Evolutionary conservation across 208 protist genomes (phyloP).

Genomic region (Borovskyia barvae): DNA sequence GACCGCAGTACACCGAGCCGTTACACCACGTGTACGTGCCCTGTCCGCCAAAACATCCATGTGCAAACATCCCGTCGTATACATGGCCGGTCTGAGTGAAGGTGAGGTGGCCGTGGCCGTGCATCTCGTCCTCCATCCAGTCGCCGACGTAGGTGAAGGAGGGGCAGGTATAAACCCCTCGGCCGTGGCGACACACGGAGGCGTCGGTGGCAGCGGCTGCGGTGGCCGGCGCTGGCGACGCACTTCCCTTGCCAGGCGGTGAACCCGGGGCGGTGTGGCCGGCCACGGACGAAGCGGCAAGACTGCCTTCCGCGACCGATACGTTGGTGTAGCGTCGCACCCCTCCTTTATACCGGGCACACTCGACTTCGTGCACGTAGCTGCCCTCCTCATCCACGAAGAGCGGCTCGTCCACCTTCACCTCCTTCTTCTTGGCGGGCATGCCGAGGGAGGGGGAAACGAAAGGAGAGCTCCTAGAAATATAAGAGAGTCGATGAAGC

Average conservation of each 20-base stretch:
- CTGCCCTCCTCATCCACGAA: conserved; percentile 72
- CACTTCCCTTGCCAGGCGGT: conserved; percentile 2
- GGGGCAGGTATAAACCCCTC: conserved; percentile 67
- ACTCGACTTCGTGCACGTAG: conserved; percentile 67
- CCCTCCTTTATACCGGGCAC: conserved; percentile 59
- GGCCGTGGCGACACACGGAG: conserved; percentile 60
- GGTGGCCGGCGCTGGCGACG: background rate
- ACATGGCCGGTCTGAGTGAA: conserved; percentile 48
- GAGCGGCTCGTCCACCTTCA: conserved; percentile 71
- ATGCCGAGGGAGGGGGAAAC: conserved; percentile 18
- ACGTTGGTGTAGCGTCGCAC: conserved; percentile 42
- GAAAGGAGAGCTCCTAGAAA: background rate
- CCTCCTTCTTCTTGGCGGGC: conserved; percentile 76
- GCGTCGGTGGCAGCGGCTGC: background rate
- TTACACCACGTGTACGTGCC: conserved; percentile 73
- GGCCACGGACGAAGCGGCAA: background rate
- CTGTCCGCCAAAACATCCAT: conserved; percentile 68
- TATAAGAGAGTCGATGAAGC: too few relatives aligned
- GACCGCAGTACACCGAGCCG: conserved; percentile 67
- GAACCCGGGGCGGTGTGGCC: background rate
- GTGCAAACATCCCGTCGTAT: conserved; percentile 64
- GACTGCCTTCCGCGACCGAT: background rate
- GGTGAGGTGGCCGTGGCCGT: conserved; percentile 65
- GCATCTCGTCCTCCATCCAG: conserved; percentile 85
- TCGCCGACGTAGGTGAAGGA: conserved; percentile 76